Conservation (phyloP, 192 early-diverging fungal species). For the Coemansia sp. region DNA sequence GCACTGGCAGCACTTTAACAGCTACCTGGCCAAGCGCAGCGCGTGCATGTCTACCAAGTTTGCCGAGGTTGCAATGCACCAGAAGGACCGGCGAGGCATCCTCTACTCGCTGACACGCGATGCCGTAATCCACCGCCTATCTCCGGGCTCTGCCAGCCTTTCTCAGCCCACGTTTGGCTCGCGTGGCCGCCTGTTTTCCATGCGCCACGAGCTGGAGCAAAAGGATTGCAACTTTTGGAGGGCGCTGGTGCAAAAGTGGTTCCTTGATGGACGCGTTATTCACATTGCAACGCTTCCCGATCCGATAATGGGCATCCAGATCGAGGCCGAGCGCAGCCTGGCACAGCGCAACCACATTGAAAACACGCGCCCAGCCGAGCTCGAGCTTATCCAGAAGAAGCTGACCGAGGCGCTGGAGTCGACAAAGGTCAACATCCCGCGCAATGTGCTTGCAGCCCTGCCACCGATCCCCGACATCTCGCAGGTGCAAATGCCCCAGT, state of each 20-base stretch:
- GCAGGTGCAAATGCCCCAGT: constrained; percentile 28
- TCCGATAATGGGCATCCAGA: constrained; percentile 41
- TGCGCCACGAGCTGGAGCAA: constrained; percentile 38
- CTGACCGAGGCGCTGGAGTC: constrained; percentile 45
- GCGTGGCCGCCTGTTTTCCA: constrained; percentile 58
- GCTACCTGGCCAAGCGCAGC: constrained; percentile 53
- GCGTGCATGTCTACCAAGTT: constrained; percentile 63
- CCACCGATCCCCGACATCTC: constrained; percentile 69
- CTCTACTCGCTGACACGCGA: constrained; percentile 57
- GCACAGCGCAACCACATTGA: constrained; percentile 43
- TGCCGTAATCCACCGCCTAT: constrained; percentile 46
- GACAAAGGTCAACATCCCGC: constrained; percentile 56
- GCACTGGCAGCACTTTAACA: constrained; percentile 31
- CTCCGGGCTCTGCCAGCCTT: constrained; percentile 20
- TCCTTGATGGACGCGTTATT: constrained; percentile 30
- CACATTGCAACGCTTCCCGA: constrained; percentile 51
- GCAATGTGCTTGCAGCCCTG: constrained; percentile 61
- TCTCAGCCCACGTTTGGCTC: constrained; percentile 59
- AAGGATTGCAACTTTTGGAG: constrained; percentile 34
- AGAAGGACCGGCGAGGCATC: constrained; percentile 18
- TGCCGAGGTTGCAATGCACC: constrained; percentile 59
- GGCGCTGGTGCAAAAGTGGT: constrained; percentile 45
- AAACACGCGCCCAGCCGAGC: constrained; percentile 18
- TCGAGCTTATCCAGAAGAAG: constrained; percentile 34
- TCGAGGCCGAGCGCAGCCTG: constrained; percentile 53